Evolutionary conservation across 352 stramenopile species (phyloP).

Genomic region (Globisporangium recalcitrans): DNA sequence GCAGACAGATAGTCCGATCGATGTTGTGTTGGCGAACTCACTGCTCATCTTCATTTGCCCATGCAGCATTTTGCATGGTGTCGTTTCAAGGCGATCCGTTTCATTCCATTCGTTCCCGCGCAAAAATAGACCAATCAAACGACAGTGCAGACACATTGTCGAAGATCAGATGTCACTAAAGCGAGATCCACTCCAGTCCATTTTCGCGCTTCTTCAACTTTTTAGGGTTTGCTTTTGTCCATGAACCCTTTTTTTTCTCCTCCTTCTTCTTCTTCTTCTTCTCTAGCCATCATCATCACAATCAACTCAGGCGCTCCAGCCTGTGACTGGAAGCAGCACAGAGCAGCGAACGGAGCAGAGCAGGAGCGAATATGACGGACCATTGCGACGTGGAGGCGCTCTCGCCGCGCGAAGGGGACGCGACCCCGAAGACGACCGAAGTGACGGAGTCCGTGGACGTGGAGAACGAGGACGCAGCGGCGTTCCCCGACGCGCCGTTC

Average conservation of each 20-base stretch:
- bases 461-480: slow-evolving; percentile 17
- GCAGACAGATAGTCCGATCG: too few relatives aligned
- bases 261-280: too few relatives aligned
- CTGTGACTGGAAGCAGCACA: not conserved
- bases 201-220: too few relatives aligned
- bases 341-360: not conserved
- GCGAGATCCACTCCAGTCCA: not conserved
- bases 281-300: not conserved
- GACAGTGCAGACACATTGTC: too few relatives aligned
- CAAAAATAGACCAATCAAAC: too few relatives aligned
- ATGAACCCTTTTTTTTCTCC: too few relatives aligned
- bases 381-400: slow-evolving; percentile 20
- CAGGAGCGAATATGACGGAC: slow-evolving; percentile 11
- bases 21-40: too few relatives aligned
- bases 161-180: not conserved
- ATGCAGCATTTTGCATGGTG: too few relatives aligned
- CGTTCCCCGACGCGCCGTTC: slow-evolving; percentile 32
- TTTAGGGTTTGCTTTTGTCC: too few relatives aligned
- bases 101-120: too few relatives aligned
- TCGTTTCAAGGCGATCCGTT: too few relatives aligned
- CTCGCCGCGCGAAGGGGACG: slow-evolving; percentile 13
- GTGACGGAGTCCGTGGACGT: slow-evolving; percentile 11
- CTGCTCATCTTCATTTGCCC: too few relatives aligned
- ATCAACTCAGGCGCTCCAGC: not conserved
- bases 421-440: not conserved